Base-by-base conservation (phyloP, 2,329 filamentous ascomycete species). In the Botrytis pseudocinerea region DNA sequence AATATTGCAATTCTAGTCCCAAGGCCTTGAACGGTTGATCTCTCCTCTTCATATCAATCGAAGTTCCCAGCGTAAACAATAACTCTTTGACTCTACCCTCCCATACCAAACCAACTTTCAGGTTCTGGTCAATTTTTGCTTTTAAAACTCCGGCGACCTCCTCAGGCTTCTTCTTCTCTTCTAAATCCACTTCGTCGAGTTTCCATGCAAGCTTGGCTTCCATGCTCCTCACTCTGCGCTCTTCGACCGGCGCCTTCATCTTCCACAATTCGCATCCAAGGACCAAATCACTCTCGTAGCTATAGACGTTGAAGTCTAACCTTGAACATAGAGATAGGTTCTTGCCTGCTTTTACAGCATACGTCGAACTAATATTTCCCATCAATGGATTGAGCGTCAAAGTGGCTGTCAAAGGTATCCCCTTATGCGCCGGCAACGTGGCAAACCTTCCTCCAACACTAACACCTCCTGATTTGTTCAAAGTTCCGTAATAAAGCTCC, bases 251-350 rank as follows among this genome's bases (percentile, higher is more conserved):
- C 51, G 63, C 74, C 46, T 81, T 82, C 75, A 89, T 91, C 79
- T 93, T 90, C 95, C 96, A 99, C 61, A 98, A 85, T 84, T 99
- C 96, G 84, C 94, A 93, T 22, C 96, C 96, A 38, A 98, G 88
- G 40, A 94, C 91, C 86, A 97, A 92, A 73, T 96, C 93, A 80
- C 94, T 97, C 84, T 99, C 96, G 84, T 98, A 99, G 81, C 94
- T 97, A 83, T 98, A 98, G 68, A 98, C 92, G 80, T 99, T 99
- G 83, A 99, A 99, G 80, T 97, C 94, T 83, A 98, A 95, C 68
- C 92, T 90, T 35, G 94, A 97, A 76, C 94, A 96, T 68, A 99
- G 87, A 18, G 94, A 93, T 77, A 97, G 89, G 78, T 94, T 90
- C 48, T 89, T 89, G 4, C 94, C 94, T 2, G 95, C 95, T 79